Evolutionary conservation across 2,329 filamentous ascomycete species (phyloP).

Genomic region (Akanthomyces muscarius): DNA sequence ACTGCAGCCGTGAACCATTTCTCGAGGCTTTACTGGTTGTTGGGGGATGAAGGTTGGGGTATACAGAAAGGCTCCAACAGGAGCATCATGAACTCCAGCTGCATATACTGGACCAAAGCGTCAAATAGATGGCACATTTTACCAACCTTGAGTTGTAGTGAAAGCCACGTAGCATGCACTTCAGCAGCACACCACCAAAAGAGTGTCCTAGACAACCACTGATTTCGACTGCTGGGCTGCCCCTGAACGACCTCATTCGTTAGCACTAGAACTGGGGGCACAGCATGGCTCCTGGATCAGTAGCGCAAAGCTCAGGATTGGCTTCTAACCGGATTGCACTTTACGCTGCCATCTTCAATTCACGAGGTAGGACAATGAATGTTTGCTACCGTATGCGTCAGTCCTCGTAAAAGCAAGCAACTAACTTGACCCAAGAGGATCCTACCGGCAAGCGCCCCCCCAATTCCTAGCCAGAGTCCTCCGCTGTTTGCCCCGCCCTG

Average conservation of each 20-base stretch:
- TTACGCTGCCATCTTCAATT: background rate
- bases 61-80: background rate
- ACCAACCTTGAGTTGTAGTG: too few species aligned
- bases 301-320: background rate
- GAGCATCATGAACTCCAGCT: background rate
- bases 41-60: background rate
- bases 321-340: background rate
- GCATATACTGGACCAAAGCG: background rate
- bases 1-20: background rate
- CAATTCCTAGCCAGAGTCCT: background rate
- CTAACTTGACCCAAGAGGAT: background rate
- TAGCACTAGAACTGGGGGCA: background rate
- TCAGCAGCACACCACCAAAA: too few species aligned
- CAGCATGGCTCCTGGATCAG: background rate
- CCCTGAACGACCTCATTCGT: background rate
- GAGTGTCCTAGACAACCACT: too few species aligned
- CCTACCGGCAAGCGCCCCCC: background rate
- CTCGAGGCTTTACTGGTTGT: background rate
- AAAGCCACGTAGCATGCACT: too few species aligned
- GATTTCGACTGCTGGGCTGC: background rate
- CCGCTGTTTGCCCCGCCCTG: conserved; percentile 12
- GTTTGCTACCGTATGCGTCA: background rate
- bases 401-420: background rate
- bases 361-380: background rate
- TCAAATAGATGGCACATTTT: background rate